Percentiles rank a stretch among this genome's conserved stretches.
Conservation (phyloP, 1,284 basidiomycete genomes). For the Ceratobasidium sp. region DNA sequence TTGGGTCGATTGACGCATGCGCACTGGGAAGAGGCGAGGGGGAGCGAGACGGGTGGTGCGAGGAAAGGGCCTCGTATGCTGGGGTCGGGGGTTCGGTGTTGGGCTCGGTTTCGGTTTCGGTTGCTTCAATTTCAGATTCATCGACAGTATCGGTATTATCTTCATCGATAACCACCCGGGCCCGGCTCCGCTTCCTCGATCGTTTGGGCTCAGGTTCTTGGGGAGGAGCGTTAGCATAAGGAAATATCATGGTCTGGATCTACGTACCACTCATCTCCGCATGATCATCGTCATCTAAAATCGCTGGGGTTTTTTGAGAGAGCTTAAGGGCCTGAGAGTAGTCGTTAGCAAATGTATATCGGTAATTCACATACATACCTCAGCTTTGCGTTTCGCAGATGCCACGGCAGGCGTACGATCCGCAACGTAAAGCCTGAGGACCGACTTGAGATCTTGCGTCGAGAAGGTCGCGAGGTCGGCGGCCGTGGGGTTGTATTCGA, state of each 20-base stretch:
- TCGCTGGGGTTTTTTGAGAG: not conserved
- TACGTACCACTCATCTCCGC: not conserved
- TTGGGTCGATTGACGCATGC: not conserved
- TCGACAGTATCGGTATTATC: not conserved
- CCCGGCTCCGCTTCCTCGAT: not conserved
- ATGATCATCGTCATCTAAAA: not conserved
- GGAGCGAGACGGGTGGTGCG: not conserved
- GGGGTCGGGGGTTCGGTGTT: not conserved
- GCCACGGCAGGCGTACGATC: not conserved
- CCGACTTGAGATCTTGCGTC: not conserved
- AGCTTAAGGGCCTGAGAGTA: not conserved
- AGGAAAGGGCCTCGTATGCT: no score
- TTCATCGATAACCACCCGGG: not conserved
- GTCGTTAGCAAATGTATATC: not conserved
- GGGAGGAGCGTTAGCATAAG: not conserved
- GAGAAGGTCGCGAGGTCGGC: not conserved
- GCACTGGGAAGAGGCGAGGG: not conserved
- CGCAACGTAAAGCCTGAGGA: not conserved
- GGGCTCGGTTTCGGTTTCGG: not conserved
- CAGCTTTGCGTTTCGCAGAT: slow-evolving; percentile 6
- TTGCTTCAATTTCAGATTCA: not conserved
- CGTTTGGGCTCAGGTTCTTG: not conserved
- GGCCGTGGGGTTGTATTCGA: not conserved
- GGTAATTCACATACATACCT: not conserved
- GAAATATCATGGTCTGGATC: not conserved